Evolutionary conservation across 805 yeast species (phyloP).

Genomic region (Suhomyces vadensis): DNA sequence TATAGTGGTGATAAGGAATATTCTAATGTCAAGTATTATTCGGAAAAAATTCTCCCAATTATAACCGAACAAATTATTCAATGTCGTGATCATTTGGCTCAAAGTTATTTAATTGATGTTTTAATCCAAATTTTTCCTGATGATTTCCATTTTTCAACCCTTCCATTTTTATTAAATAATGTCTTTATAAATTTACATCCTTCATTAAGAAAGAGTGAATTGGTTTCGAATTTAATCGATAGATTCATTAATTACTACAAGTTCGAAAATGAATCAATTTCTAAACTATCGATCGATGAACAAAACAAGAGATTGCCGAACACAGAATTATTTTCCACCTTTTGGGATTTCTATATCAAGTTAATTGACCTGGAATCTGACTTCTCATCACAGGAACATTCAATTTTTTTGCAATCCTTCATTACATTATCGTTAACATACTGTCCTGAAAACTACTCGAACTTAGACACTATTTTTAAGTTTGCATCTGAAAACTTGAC

Average conservation of each 20-base stretch:
- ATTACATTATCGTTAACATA: constrained; percentile 63
- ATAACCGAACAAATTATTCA: constrained; percentile 88
- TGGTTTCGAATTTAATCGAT: constrained; percentile 69
- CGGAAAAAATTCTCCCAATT: constrained; percentile 66
- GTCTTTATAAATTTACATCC: constrained; percentile 71
- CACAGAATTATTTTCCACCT: constrained; percentile 52
- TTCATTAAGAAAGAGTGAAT: constrained; percentile 62
- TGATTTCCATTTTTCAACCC: constrained; percentile 77
- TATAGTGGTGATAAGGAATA: constrained; percentile 44
- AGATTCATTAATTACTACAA: constrained; percentile 58
- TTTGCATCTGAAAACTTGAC: constrained; percentile 49
- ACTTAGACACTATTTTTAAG: constrained; percentile 61
- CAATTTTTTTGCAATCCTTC: constrained; percentile 64
- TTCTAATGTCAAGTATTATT: constrained; percentile 34
- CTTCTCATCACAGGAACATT: constrained; percentile 64
- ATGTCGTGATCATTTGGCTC: constrained; percentile 90
- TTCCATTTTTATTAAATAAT: constrained; percentile 59
- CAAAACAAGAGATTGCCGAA: constrained; percentile 3
- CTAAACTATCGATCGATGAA: constrained; percentile 13
- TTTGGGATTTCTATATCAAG: constrained; percentile 64
- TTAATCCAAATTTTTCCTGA: constrained; percentile 94
- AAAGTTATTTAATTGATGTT: constrained; percentile 87
- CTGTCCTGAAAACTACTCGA: constrained; percentile 60
- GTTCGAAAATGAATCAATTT: constrained; percentile 28
- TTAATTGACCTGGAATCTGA: constrained; percentile 61